Base-by-base conservation (phyloP, 2,329 filamentous ascomycete genomes). In the Dissoconium aciculare region DNA sequence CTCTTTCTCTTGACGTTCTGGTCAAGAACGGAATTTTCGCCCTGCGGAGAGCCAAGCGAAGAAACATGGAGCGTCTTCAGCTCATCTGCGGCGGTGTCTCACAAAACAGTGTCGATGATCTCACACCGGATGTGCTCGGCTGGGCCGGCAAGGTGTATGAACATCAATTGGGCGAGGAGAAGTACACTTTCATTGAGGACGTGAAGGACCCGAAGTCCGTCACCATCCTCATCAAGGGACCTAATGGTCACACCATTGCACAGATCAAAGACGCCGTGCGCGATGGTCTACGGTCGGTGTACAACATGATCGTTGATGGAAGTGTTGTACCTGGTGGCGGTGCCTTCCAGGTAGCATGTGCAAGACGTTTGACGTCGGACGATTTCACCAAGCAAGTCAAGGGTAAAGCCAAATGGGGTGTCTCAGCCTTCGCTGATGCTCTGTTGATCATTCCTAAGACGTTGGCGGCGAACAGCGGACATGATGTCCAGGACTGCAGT, bases 291-390 rank as follows among this genome's bases (percentile, higher is more conserved):
- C 74, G 89, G 52, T 92, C 83, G 54, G 89, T 95, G 29, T 95
- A 94, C 71, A 98, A 98, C 67, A 93, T 92, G 68, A 95, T 98
- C 55, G 87, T 95, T n/a, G 89, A 98, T 56, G 74, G 78, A 60
- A 87, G 80, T 45, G 89, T 98, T 12, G 83, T 98, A 15, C 89
- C 89, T 2, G 89, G 89, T 35, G 89, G 75, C 35, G 89, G 89
- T 47, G 82, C 89, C 29, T 98, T 93, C 73, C 89, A 98, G 59
- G 76, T 98, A 27, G 85, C 89, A 17, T 92, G 82, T 47, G 83
- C 85, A 14, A 69, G 75, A 27, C 84, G 93, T 57, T 67, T 98
- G 39, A 79, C 78, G 55, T 84, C 83, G 42, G 83, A 93, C 49
- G 71, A 69, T 11, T 92, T 95, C 63, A 68, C 69, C 46, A 91